Evolutionary conservation across 495 filamentous ascomycete species (phyloP), one percentile per base, ranked within the genome.

Genomic region (Cryomyces minteri): DNA sequence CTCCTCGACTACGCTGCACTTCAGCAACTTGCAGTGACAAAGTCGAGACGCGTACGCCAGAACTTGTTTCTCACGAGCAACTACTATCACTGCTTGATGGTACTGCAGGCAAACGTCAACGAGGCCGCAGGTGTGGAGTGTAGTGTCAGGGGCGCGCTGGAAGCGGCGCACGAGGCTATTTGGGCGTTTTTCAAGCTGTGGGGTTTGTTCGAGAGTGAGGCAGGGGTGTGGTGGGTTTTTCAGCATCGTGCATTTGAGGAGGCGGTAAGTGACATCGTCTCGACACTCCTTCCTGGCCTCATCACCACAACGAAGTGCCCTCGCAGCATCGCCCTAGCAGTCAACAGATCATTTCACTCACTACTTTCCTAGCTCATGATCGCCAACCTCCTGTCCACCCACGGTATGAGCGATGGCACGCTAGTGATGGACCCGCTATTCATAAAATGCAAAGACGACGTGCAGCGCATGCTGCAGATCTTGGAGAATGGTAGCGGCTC

Each of bases 221-320:
- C 77, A 7, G 66, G 71, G 40, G 77, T 82, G 4, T 84, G 80
- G 79, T 84, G 79, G 79, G 77, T 82, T 5, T 83, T 83, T 54
- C 76, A 79, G 54, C 79, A 83, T 56, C 60, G 80, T 10, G 79
- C 78, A 0, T 84, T 84, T 55, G 60, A 81, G 39, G 78, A 82
- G 57, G 76, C 76, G 25, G 58, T 79, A 54, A 67, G 73, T 51
- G 14, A 32, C 18, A 12, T 32, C 18, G 18, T 25, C 18, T 25
- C 25, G 2, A 25, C 40, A 1, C 40, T 42, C 40, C 1, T 9
- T 29, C 39, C 5, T 25, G 31, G 3, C 31, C 5, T 11, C 32
- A 42, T 25, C 36, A 6, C 4, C 18, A 25, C 18, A 25, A 25
- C 18, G 18, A 25, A 25, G 18, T 25, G 18, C 18, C 18, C 2